phyloP scores from a whole-genome alignment of 108 stramenopile genomes.

The Cyclostephanos invisitatus region DNA sequence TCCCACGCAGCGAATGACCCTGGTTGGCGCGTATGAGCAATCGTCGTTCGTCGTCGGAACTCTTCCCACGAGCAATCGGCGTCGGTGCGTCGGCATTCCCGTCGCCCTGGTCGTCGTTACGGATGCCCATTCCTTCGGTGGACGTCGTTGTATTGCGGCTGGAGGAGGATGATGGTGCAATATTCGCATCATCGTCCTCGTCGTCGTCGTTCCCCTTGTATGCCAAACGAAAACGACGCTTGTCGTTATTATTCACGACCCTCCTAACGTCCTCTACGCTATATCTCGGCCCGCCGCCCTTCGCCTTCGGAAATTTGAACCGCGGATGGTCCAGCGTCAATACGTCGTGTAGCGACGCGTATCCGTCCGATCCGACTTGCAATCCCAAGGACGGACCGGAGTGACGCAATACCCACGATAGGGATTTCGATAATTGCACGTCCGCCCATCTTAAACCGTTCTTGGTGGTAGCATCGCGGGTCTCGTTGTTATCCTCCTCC shows the following conservation, averaged over 20 bases:
- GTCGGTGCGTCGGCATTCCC: not conserved
- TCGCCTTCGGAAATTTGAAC: constrained; percentile 31
- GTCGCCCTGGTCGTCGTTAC: constrained; percentile 14
- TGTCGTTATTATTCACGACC: constrained; percentile 70
- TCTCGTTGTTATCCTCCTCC: too few species aligned
- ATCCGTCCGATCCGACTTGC: constrained; percentile 66
- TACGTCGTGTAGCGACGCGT: constrained; percentile 63
- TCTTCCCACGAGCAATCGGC: not conserved
- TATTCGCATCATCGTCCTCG: not conserved
- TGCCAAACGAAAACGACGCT: constrained; percentile 66
- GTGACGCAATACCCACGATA: constrained; percentile 77
- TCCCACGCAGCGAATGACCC: constrained; percentile 65
- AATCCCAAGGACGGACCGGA: constrained; percentile 65
- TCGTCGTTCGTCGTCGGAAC: constrained; percentile 11
- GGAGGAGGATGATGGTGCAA: too few species aligned
- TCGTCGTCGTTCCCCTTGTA: constrained; percentile 12
- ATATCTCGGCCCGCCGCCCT: constrained; percentile 20
- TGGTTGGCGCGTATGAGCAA: constrained; percentile 85
- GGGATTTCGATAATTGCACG: constrained; percentile 54
- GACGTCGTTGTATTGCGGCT: not conserved
- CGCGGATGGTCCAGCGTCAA: constrained; percentile 55
- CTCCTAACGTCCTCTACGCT: constrained; percentile 54
- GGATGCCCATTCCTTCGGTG: not conserved
- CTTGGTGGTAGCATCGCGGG: too few species aligned
- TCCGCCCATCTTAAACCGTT: constrained; percentile 6